Evolutionary conservation across 176 grass and related monocot genomes (phyloP), one percentile per base, ranked within the genome.

Genomic region (Aegilops speltoides): DNA sequence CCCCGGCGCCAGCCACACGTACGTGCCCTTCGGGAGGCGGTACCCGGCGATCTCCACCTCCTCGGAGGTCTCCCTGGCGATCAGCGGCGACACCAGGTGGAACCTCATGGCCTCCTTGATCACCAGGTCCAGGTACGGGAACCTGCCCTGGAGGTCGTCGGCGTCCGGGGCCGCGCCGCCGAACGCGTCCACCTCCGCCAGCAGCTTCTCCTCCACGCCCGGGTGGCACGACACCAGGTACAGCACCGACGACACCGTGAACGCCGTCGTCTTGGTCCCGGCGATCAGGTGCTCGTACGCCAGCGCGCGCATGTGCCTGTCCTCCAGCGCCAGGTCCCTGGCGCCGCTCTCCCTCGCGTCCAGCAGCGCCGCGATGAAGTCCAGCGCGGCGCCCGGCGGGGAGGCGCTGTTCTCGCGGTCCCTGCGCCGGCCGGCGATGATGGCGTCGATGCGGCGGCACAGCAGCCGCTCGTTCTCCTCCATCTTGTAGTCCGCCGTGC

Each of bases 221-320:
- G 78, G 90, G 77, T 96, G 92, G 46, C 87, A 84, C 3, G 97
- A 90, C 62, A 99, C 82, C 23, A 99, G 88, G 71, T 99, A 96
- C 76, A 99, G 83, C 73, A 87, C 88, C 19, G 92, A 96, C n/a
- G 91, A 86, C 81, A 96, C 82, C 33, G 97, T 99, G 87, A 99
- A 99, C 11, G 94, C 94, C 33, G 94, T 99, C 29, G 97, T 99
- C 86, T 93, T 96, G 13, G 97, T 93, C n/a, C 97, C 97, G n/a
- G 97, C 97, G 85, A 99, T 86, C 33, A 99, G 94, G 87, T 99
- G 97, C 85, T 99, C 97, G 62, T 93, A 93, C 45, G 90, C 86
- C 82, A 99, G 94, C 23, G 97, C 94, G 32, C 94, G 81, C 19
- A 99, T 62, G 82, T 99, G 89, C 78, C 85, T 65, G 82, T 94